Evolutionary conservation across 108 stramenopile genomes (phyloP).

Genomic region (Cyclotella kingstonii): DNA sequence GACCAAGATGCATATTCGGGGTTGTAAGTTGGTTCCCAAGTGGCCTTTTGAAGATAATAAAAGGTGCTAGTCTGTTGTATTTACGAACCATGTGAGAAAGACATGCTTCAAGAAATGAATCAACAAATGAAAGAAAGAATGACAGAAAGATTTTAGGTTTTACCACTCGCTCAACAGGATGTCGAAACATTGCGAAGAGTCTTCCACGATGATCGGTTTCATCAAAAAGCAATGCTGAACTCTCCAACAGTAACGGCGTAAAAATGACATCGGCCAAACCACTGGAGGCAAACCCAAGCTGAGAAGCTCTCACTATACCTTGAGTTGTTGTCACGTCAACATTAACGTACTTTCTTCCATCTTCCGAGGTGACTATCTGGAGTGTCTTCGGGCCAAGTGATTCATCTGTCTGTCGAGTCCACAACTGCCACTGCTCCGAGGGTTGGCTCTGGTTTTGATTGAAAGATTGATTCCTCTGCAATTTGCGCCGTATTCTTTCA

Average conservation of each 20-base stretch:
- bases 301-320: slow-evolving; percentile 32
- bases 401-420: not conserved
- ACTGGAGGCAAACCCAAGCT: slow-evolving; percentile 29
- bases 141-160: no score
- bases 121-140: slow-evolving; percentile 1
- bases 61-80: slow-evolving; percentile 35
- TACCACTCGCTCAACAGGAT: slow-evolving; percentile 41
- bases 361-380: slow-evolving; percentile 29
- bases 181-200: slow-evolving; percentile 42
- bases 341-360: slow-evolving; percentile 49
- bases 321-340: slow-evolving; percentile 38
- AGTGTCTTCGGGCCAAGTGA: slow-evolving; percentile 6
- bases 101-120: not conserved
- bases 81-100: slow-evolving; percentile 1
- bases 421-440: not conserved
- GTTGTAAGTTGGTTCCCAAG: slow-evolving; percentile 55
- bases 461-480: not conserved
- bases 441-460: not conserved
- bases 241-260: slow-evolving; percentile 31
- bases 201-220: slow-evolving; percentile 26
- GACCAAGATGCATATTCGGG: slow-evolving; percentile 35
- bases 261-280: slow-evolving; percentile 43
- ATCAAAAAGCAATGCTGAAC: slow-evolving; percentile 24
- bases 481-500: not conserved
- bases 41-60: slow-evolving; percentile 60